A percentile compares a stretch with the other conserved stretches of the same genome.
These are phyloP conservation scores for Ulota crispa DNA, from an alignment of 225 moss, liverwort and hornwort genomes.

Conservation along the genomic window DNA sequence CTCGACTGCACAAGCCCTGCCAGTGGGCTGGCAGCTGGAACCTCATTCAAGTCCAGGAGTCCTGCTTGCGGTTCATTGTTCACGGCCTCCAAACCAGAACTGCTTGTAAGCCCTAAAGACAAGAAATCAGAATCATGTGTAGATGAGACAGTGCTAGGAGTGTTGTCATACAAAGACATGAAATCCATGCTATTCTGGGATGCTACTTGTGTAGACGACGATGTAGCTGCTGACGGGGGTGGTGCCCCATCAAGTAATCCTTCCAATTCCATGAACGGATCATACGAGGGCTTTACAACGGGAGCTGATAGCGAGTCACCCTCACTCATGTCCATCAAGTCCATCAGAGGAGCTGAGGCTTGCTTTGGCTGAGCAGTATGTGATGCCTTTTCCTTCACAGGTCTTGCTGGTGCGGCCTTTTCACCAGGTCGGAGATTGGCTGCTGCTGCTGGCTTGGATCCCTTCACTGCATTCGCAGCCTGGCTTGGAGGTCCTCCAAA, in stretches of 20 bases:
- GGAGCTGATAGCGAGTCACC: slow-evolving; percentile 33
- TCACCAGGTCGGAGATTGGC: slow-evolving; percentile 30
- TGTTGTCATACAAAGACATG: slow-evolving; percentile 60
- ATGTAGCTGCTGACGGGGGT: slow-evolving; percentile 24
- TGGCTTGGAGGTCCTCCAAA: slow-evolving; percentile 58
- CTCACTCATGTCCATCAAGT: slow-evolving; percentile 85
- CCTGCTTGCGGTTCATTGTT: slow-evolving; percentile 19
- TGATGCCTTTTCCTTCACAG: slow-evolving; percentile 28
- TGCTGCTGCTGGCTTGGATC: slow-evolving; percentile 32
- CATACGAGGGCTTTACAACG: slow-evolving; percentile 38
- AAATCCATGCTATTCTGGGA: slow-evolving; percentile 40
- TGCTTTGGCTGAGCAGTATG: background rate
- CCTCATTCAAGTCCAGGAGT: slow-evolving; percentile 42
- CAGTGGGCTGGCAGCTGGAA: slow-evolving; percentile 39
- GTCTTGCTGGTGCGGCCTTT: slow-evolving; percentile 14
- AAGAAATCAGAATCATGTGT: slow-evolving; percentile 17
- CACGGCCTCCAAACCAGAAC: slow-evolving; percentile 13
- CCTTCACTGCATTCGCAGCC: slow-evolving; percentile 33
- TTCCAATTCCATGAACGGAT: slow-evolving; percentile 83
- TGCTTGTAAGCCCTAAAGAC: slow-evolving; percentile 31
- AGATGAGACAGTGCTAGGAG: slow-evolving; percentile 6
- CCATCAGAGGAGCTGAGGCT: slow-evolving; percentile 54
- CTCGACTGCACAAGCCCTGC: slow-evolving; percentile 35
- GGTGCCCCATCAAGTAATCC: slow-evolving; percentile 55
- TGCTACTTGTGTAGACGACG: slow-evolving; percentile 23